Evolutionary conservation across 2,329 filamentous ascomycete species (phyloP), one percentile per base, ranked within the genome.

Genomic region (Talaromyces sp.): DNA sequence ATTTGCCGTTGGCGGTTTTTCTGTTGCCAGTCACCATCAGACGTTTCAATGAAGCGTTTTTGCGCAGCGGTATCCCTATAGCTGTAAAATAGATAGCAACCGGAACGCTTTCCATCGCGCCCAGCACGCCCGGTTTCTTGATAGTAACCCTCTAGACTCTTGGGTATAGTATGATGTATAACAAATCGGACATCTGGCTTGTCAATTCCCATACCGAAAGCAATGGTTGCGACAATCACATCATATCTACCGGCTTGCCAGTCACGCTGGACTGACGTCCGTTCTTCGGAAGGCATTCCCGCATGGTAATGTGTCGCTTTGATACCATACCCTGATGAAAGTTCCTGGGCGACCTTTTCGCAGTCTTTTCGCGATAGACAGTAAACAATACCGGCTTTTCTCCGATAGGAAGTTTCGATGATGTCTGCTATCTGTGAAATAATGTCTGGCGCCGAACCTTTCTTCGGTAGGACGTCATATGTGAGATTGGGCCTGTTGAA

Each of bases 131-230:
- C 95, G 52, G 95, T 99, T 77, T 99, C 95, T 75, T 99, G 95
- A 73, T 99, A 99, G 76, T 99, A 99, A 0, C 95, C 95, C 78
- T 99, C 95, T 62, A 99, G 81, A 71, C 92, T 97, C 78, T 99
- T 98, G 1, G 95, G 95, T 6, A 99, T 83, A 50, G 88, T 91
- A 72, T 96, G 90, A 74, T 99, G 96, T 47, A 99, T 92, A 39
- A 99, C 95, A 75, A 96, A 99, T 33, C 95, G 90, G 57, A 99
- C 95, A 75, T 99, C 90, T 0, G 93, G 87, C 76, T 99, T 99
- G 81, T 99, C 95, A 69, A 99, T 99, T n/a, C 95, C 95, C 95
- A 99, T 99, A 7, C 95, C 95, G 74, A 99, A 99, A 27, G 95
- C 95, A 76, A 99, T 98, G 0, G 95, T 99, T 22, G 95, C 96